These are phyloP conservation scores for Passalora sequoiae DNA, from an alignment of 2,329 filamentous ascomycete genomes.

Conservation along the genomic window DNA sequence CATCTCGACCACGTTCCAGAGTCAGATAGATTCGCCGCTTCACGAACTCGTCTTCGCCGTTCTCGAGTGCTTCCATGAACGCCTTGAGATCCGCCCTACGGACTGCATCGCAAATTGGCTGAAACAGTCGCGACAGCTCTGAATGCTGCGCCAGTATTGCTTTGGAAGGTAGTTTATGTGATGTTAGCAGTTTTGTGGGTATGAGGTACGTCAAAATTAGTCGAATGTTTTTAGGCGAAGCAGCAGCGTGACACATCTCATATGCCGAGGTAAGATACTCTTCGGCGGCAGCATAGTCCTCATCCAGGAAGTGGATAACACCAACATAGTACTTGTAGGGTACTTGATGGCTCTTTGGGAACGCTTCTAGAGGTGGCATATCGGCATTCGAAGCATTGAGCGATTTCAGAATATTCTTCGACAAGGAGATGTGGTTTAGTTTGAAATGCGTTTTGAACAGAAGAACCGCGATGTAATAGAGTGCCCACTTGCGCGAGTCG, in stretches of 20 bases:
- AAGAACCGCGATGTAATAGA: constrained; percentile 90
- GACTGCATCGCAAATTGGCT: constrained; percentile 72
- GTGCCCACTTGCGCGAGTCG: constrained; percentile 94
- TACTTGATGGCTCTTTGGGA: constrained; percentile 84
- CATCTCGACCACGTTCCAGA: constrained; percentile 84
- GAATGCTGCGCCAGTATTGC: constrained; percentile 70
- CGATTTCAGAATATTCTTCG: constrained; percentile 81
- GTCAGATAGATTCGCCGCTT: constrained; percentile 91
- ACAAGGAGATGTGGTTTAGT: constrained; percentile 82
- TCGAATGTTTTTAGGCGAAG: constrained; percentile 69
- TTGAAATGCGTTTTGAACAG: constrained; percentile 96
- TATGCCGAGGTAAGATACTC: constrained; percentile 74
- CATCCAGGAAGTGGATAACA: constrained; percentile 87
- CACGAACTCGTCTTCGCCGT: constrained; percentile 87
- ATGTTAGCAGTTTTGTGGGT: constrained; percentile 84
- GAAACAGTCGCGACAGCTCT: constrained; percentile 69
- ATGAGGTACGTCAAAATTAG: constrained; percentile 93
- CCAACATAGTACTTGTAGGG: constrained; percentile 97
- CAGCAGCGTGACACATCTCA: constrained; percentile 67
- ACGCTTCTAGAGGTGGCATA: constrained; percentile 71
- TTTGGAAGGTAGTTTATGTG: constrained; percentile 71
- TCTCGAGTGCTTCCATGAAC: constrained; percentile 75
- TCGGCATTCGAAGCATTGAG: constrained; percentile 65
- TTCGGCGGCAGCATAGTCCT: constrained; percentile 83
- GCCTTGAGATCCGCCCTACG: constrained; percentile 73